These are phyloP conservation scores for Ophiosphaerella narmari DNA, from an alignment of 2,329 filamentous ascomycete genomes.

Conservation along the genomic window DNA sequence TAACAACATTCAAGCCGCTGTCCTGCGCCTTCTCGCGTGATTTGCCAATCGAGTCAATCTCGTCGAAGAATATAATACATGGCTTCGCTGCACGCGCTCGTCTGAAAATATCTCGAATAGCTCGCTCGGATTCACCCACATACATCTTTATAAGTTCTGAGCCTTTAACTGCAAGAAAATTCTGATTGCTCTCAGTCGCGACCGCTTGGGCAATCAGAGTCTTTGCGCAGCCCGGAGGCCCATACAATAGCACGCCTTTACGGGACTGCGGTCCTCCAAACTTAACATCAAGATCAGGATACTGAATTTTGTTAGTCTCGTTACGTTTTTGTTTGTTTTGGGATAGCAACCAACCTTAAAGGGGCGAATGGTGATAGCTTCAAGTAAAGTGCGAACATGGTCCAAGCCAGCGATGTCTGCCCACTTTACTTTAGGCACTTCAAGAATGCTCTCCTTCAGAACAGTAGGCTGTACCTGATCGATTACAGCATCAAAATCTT, in stretches of 20 bases:
- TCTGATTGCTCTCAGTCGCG: constrained; percentile 86
- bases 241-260: constrained; percentile 87
- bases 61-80: constrained; percentile 95
- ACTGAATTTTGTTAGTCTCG: constrained; percentile 23
- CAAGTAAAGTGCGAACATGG: constrained; percentile 67
- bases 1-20: constrained; percentile 78
- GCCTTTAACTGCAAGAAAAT: constrained; percentile 93
- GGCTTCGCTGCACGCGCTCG: constrained; percentile 84
- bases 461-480: constrained; percentile 76
- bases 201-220: constrained; percentile 90
- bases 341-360: constrained; percentile 52
- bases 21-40: constrained; percentile 56
- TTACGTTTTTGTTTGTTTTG: background rate
- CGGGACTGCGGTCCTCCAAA: constrained; percentile 54
- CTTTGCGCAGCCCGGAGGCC: constrained; percentile 92
- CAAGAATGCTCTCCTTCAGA: constrained; percentile 86
- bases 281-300: constrained; percentile 41
- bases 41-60: constrained; percentile 84
- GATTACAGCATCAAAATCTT: constrained; percentile 69
- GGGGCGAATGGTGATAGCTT: constrained; percentile 63
- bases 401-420: constrained; percentile 85
- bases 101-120: constrained; percentile 81
- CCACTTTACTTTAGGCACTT: constrained; percentile 86
- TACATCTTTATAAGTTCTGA: constrained; percentile 96
- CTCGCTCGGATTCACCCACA: constrained; percentile 89